Conservation (phyloP, 1,139 yeast species). For the Protomyces arabidopsidicola region DNA sequence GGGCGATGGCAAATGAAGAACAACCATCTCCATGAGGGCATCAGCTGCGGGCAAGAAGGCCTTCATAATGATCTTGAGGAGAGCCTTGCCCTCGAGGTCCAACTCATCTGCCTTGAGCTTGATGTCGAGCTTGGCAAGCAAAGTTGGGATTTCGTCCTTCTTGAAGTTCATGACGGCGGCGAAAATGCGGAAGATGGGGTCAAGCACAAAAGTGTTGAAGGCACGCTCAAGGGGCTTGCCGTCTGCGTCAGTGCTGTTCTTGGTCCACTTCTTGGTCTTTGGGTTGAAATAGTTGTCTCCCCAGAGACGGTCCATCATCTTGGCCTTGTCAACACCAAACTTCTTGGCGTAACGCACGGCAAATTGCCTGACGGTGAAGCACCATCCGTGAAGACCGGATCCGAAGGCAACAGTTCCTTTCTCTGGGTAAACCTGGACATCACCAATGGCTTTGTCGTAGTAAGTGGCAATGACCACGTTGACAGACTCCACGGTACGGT, state of each 20-base stretch:
- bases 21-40: constrained; percentile 98
- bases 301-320: constrained; percentile 99
- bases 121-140: constrained; percentile 90
- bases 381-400: constrained; percentile 99
- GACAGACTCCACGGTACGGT: constrained; percentile 99
- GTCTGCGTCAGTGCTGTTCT: constrained; percentile 91
- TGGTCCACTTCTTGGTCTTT: constrained; percentile 99
- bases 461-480: constrained; percentile 97
- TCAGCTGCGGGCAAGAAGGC: constrained; percentile 99
- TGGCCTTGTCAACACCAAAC: constrained; percentile 96
- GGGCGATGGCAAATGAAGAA: constrained; percentile 98
- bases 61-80: constrained; percentile 97
- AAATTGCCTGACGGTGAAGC: constrained; percentile 98
- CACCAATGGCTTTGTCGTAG: constrained; percentile 87
- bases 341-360: constrained; percentile 98
- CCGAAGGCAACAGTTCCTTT: constrained; percentile 99
- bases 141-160: constrained; percentile 88
- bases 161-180: constrained; percentile 94
- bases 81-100: constrained; percentile 97
- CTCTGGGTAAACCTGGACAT: constrained; percentile 98
- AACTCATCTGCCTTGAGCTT: constrained; percentile 86
- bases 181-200: constrained; percentile 97
- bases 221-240: constrained; percentile 98
- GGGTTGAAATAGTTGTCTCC: constrained; percentile 99
- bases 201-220: constrained; percentile 98